phyloP scores from a whole-genome alignment of 176 grass and related monocot species.

The Panicum miliaceum region DNA sequence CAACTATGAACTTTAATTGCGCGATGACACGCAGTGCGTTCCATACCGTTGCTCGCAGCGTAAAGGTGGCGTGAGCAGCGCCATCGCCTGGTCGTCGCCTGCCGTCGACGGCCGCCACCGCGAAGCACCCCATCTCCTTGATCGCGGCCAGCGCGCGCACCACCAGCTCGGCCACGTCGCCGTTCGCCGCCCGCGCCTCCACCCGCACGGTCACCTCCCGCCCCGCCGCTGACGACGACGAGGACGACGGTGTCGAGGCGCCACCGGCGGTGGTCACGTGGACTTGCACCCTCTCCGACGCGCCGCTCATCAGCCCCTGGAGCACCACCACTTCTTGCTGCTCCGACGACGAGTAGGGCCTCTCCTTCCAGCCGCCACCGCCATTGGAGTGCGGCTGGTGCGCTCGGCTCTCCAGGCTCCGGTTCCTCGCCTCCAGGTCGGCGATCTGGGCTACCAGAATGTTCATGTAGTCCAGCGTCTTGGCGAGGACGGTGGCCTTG shows the following conservation, averaged over 20 bases:
- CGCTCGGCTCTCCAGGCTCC: constrained; percentile 52
- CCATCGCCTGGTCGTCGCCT: background rate
- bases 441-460: constrained; percentile 56
- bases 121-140: constrained; percentile 32
- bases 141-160: constrained; percentile 43
- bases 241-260: background rate
- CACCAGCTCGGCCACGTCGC: constrained; percentile 54
- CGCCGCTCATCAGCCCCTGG: background rate
- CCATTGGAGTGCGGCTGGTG: constrained; percentile 10
- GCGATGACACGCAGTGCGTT: background rate
- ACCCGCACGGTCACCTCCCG: constrained; percentile 42
- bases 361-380: background rate
- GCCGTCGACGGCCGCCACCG: constrained; percentile 41
- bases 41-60: constrained; percentile 47
- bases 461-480: constrained; percentile 70
- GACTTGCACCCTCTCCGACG: constrained; percentile 43
- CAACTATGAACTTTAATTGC: background rate
- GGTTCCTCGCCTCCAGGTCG: constrained; percentile 62
- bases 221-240: background rate
- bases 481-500: constrained; percentile 71
- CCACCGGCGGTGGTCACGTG: background rate
- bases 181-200: constrained; percentile 29
- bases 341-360: background rate
- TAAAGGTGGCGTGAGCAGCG: constrained; percentile 40
- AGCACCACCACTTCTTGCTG: background rate